Conservation (phyloP, 2,329 filamentous ascomycete species). For the Penicillium psychrosexuale region DNA sequence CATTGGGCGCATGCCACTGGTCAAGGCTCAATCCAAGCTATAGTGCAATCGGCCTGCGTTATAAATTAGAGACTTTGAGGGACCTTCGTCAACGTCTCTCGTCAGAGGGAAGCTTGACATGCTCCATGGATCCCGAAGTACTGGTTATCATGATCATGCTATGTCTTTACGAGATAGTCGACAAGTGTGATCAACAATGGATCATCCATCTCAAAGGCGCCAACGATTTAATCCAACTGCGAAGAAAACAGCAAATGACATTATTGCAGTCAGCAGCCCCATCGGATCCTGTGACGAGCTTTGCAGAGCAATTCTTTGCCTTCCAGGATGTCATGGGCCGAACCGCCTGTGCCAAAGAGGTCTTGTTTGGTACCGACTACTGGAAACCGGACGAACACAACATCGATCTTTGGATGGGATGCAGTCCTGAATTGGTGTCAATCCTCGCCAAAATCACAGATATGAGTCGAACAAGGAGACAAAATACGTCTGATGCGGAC, state of each 20-base stretch:
- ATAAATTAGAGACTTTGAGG: slow-evolving; percentile 38
- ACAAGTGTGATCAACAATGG: slow-evolving; percentile 47
- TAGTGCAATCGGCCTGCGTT: slow-evolving; percentile 33
- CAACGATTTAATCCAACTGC: slow-evolving; percentile 46
- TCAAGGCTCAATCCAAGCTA: slow-evolving; percentile 33
- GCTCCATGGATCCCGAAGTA: slow-evolving; percentile 33
- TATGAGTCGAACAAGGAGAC: slow-evolving; percentile 39
- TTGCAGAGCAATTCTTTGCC: slow-evolving; percentile 50
- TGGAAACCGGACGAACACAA: slow-evolving; percentile 42
- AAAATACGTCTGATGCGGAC: slow-evolving; percentile 23
- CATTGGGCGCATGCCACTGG: slow-evolving; percentile 40
- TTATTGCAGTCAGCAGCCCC: slow-evolving; percentile 9
- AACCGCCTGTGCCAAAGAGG: slow-evolving; percentile 50
- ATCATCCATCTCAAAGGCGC: slow-evolving; percentile 49
- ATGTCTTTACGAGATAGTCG: slow-evolving; percentile 47
- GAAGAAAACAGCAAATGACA: slow-evolving; percentile 27
- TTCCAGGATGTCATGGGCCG: slow-evolving; percentile 53
- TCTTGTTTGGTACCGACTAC: slow-evolving; percentile 49
- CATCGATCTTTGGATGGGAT: slow-evolving; percentile 50
- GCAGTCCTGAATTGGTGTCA: slow-evolving; percentile 47
- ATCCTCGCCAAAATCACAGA: slow-evolving; percentile 50
- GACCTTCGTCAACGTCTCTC: slow-evolving; percentile 37
- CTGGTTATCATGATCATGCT: slow-evolving; percentile 47
- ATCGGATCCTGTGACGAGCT: slow-evolving; percentile 32
- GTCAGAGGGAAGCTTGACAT: slow-evolving; percentile 27